Evolutionary conservation across 306 rosid species (phyloP).

Genomic region (Begonia masoniana): DNA sequence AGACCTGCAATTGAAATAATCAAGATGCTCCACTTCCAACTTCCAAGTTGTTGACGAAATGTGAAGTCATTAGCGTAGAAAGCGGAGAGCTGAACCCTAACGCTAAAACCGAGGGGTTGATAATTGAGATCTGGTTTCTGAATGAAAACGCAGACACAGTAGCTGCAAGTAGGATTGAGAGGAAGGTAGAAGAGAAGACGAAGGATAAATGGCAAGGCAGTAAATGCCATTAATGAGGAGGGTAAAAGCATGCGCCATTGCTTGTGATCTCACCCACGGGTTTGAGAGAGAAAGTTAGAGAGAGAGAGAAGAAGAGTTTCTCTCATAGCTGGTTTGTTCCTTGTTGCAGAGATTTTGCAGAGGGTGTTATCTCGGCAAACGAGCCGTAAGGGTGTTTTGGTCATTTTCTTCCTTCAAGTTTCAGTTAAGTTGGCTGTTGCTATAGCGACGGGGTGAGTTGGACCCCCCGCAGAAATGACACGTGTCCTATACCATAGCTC

Average conservation of each 20-base stretch:
- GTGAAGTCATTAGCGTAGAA: slow-evolving; percentile 23
- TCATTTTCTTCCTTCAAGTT: not conserved
- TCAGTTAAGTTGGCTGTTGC: not conserved
- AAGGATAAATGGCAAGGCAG: slow-evolving; percentile 31
- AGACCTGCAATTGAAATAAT: slow-evolving; percentile 11
- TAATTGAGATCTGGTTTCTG: not conserved
- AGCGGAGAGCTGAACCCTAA: slow-evolving; percentile 23
- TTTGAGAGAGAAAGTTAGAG: not conserved
- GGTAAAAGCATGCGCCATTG: slow-evolving; percentile 20
- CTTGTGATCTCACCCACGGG: slow-evolving; percentile 18
- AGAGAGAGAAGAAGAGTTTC: not conserved
- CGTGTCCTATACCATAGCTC: too few relatives aligned
- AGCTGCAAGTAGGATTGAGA: not conserved
- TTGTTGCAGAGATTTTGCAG: not conserved
- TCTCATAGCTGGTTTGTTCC: slow-evolving; percentile 2
- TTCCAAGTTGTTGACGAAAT: slow-evolving; percentile 21
- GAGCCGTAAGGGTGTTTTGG: not conserved
- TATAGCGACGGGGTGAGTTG: too few relatives aligned
- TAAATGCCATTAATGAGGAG: slow-evolving; percentile 34
- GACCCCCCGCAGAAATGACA: too few relatives aligned
- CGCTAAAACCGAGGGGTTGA: slow-evolving; percentile 12
- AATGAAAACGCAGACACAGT: too few relatives aligned
- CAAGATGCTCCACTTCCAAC: not conserved
- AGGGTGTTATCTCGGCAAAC: not conserved
- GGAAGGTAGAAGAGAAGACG: not conserved